Evolutionary conservation across 352 stramenopile genomes (phyloP), one percentile per base, ranked within the genome.

Genomic region (Globisporangium canariense): DNA sequence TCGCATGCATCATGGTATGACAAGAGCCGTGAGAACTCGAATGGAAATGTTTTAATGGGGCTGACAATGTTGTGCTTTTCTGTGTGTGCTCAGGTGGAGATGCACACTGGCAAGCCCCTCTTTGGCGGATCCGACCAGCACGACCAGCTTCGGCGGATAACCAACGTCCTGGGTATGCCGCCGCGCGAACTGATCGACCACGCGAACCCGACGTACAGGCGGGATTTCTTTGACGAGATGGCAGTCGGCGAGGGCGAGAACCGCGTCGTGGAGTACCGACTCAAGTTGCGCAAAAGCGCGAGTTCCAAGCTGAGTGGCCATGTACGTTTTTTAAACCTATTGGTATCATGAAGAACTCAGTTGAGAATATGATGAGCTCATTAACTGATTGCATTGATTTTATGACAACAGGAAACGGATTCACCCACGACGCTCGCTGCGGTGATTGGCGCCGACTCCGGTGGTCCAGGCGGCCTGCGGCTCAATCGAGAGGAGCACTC

Each of bases 101-200:
- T 99, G 93, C 96, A 99, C 73, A 99, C 97, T 2, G 97, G 97
- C 25, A 97, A 99, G 66, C 97, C 97, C 9, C 75, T 99, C 1
- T 99, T 99, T 76, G 95, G 88, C 14, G 97, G 97, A 4, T 90
- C 85, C 1, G 93, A 99, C 74, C 91, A 98, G 70, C 83, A 97
- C 66, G 97, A 99, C 74, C 97, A 99, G 67, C 92, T 99, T 69
- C 89, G 94, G 67, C 95, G 97, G 69, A 98, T 99, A 77, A 93
- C 97, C 18, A 83, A 90, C 55, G 76, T 97, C n/a, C 74, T 99
- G 28, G 97, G 97, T 22, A 97, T 99, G 89, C 76, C 96, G 3
- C 96, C 97, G 11, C 66, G 78, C 34, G 70, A 96, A 30, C 89
- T 99, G 66, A 82, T 99, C n/a, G 81, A 97, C 43, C 72, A 80